Evolutionary conservation across 208 protist genomes (phyloP).

Genomic region (Wallacemonas sp.): DNA sequence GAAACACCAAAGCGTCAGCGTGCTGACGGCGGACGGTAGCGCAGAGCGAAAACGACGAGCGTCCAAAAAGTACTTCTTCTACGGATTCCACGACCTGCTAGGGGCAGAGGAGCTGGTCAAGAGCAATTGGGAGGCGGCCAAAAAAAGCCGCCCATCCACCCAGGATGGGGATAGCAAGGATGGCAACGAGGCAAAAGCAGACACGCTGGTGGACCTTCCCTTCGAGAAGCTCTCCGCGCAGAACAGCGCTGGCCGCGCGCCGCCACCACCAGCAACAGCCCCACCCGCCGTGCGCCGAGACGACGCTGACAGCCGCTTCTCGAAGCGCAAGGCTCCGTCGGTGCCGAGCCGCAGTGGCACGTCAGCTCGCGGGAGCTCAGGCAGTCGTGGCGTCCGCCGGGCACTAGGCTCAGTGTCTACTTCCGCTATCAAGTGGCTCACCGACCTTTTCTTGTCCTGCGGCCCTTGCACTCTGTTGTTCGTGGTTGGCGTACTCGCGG

Average conservation of each 20-base stretch:
- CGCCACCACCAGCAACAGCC: not conserved
- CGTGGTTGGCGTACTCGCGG: conserved; percentile 23
- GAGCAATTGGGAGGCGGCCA: conserved; percentile 25
- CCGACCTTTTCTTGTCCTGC: not conserved
- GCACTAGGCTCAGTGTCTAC: not conserved
- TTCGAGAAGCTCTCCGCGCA: conserved; percentile 5
- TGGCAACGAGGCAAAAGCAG: conserved; percentile 3
- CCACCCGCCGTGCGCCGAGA: not conserved
- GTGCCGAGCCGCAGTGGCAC: conserved; percentile 10
- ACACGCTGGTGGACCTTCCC: not conserved
- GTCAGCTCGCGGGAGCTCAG: conserved; percentile 6
- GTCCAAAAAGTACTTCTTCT: conserved; percentile 64
- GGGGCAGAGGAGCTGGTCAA: conserved; percentile 49
- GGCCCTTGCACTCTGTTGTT: conserved; percentile 2
- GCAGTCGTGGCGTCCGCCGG: not conserved
- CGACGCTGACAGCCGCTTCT: conserved; percentile 4
- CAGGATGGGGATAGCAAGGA: not conserved
- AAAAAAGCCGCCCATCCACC: not conserved
- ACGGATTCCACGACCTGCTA: conserved; percentile 78
- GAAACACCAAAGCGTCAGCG: conserved; percentile 9
- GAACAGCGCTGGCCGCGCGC: conserved; percentile 2
- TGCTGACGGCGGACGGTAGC: not conserved
- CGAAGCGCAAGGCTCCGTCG: not conserved
- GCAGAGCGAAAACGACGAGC: not conserved
- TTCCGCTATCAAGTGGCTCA: not conserved